Evolutionary conservation across 2,329 filamentous ascomycete genomes (phyloP).

Genomic region (Apiospora koreana): DNA sequence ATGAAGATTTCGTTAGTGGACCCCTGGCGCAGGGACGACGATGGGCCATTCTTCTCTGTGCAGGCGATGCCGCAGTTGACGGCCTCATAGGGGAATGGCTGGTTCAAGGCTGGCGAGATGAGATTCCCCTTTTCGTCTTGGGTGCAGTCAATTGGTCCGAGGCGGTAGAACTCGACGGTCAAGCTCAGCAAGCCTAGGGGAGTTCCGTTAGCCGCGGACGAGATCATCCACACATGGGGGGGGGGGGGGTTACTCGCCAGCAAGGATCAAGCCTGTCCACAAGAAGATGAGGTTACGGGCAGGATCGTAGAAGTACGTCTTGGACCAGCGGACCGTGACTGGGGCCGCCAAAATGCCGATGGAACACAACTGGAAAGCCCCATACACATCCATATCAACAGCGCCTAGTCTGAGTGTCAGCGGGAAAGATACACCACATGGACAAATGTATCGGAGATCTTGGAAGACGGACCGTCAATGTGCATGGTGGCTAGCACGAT

Average conservation of each 20-base stretch:
- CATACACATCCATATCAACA: slow-evolving; percentile 69
- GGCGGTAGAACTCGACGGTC: slow-evolving; percentile 65
- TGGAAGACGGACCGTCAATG: slow-evolving; percentile 49
- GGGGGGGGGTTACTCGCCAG: slow-evolving; percentile 43
- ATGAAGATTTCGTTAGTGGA: slow-evolving; percentile 64
- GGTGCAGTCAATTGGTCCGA: slow-evolving; percentile 33
- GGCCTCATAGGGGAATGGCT: slow-evolving; percentile 45
- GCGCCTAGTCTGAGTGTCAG: slow-evolving; percentile 43
- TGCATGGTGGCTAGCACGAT: slow-evolving; percentile 62
- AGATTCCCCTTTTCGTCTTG: slow-evolving; percentile 38
- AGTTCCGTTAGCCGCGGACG: not conserved
- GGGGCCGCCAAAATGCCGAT: slow-evolving; percentile 67
- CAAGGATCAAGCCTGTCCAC: slow-evolving; percentile 63
- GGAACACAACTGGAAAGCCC: slow-evolving; percentile 67
- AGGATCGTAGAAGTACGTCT: slow-evolving; percentile 62
- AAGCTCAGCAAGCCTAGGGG: slow-evolving; percentile 53
- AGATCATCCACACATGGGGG: not conserved
- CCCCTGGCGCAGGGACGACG: slow-evolving; percentile 55
- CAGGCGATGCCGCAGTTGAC: slow-evolving; percentile 50
- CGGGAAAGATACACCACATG: not conserved
- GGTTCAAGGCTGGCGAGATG: slow-evolving; percentile 31
- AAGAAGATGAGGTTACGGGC: slow-evolving; percentile 67
- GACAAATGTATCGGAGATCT: not conserved
- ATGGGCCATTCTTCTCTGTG: slow-evolving; percentile 45
- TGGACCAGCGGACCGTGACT: slow-evolving; percentile 60